Base-by-base conservation (phyloP, 495 filamentous ascomycete species). In the Penicillium chermesinum region DNA sequence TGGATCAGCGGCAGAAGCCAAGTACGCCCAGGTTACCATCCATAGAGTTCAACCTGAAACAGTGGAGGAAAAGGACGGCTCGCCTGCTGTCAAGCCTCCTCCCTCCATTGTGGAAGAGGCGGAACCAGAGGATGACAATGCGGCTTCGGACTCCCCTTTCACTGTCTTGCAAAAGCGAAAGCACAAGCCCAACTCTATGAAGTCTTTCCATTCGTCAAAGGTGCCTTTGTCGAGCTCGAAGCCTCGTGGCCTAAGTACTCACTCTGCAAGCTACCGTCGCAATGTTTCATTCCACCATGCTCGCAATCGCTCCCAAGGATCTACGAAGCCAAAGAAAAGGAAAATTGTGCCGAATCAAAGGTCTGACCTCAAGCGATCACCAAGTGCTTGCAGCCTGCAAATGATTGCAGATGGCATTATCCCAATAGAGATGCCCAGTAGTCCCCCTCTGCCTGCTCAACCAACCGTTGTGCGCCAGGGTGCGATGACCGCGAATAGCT, bases 281-380 rank as follows among this genome's bases (percentile, higher is more conserved):
- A 83, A 81, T 44, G 85, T 96, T n/a, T 86, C 84, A 59, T 97
- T 97, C 57, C 77, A 75, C 2, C 84, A 87, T 52, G 53, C 74
- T 5, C 70, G 66, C 40, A 74, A 67, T 42, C 65, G 69, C 7
- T 73, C 74, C 2, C 65, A 69, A 19, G 64, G 73, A 6, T 71
- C 69, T 0, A 46, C 59, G 1, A 69, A 66, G 36, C 48, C 55
- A 0, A 67, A 60, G 46, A 51, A 50, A 0, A 36, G 51, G 35
- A 58, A 60, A 44, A 63, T 35, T 7, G 34, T 45, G 1, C 18
- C 27, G 0, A 58, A 44, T 14, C 48, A 47, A 22, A 47, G 50
- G 10, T 34, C 44, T 18, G 57, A 55, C 2, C 19, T 58, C 5
- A 64, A 58, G 22, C 43, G 51, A 7, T 58, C 67, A 16, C 52